Evolutionary conservation across 768 basidiomycete genomes (phyloP), one percentile per base, ranked within the genome.

Genomic region (Candolleomyces efflorescens): DNA sequence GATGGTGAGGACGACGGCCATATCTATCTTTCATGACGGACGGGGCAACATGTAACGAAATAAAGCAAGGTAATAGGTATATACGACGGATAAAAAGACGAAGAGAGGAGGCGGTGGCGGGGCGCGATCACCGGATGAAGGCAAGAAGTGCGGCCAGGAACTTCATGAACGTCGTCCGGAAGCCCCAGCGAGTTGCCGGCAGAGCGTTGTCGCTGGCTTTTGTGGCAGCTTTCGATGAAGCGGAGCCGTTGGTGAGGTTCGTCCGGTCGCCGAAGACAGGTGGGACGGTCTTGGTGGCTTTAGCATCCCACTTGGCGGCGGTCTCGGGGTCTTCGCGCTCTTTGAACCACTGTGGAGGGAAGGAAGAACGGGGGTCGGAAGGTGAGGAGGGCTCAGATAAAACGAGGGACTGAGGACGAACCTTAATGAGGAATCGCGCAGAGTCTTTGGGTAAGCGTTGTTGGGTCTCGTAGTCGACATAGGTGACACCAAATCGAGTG

Each of bases 391-490:
- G 32, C 1, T 32, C 6, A 11, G 32, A 32, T 5, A 32, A 32
- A 11, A 11, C 32, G 32, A 5, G 6, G 32, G 32, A 1, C 5
- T 5, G 32, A 38, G 53, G 24, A 59, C 72, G 46, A 55, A 82
- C 84, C 75, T 85, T 74, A 46, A 79, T 64, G 13, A 87, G 65
- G 71, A 84, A 84, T 58, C 75, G 76, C 27, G 79, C 82, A 13
- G 82, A 86, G 15, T 79, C 81, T 64, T 89, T 88, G 15, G 85
- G 85, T 64, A 78, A 80, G 18, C 86, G 76, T 70, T 83, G 75
- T 69, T 85, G 87, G 3, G 86, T 87, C 55, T 79, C 71, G 68
- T 85, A 88, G 71, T 89, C 83, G 53, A 89, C 85, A 63, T 88
- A 86, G 22, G 84, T 87, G 55, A 86, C 77, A 55, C 86, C 86